Base-by-base conservation (phyloP, 805 yeast genomes). In the Starmerella stellata region DNA sequence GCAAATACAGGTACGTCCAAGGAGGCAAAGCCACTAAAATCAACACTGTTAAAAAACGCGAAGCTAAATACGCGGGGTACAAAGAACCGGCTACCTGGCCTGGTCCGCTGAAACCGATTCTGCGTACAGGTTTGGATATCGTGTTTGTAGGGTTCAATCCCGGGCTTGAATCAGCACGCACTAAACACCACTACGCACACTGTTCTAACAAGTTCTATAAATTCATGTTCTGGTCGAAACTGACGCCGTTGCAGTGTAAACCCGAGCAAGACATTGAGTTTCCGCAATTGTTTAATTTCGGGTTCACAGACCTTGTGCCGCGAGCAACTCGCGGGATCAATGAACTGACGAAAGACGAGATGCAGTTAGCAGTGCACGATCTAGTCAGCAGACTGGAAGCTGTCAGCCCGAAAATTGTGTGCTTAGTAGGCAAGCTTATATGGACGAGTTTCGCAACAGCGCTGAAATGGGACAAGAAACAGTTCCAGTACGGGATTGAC, bases 71-170 rank as follows among this genome's bases (percentile, higher is more conserved):
- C 28, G 33, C 16, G 29, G 30, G 30, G 21, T 18, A 19, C 18
- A 30, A 13, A n/a, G 32, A 5, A 15, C 16, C 14, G 9, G 19
- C 16, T 13, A 15, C 32, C 5, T 44, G 50, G 50, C 37, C 40
- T 11, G 51, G 48, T 7, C 49, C 51, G 9, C 38, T 52, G 28
- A 47, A 51, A 20, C 55, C 52, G 1, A 20, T 58, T 3, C 49
- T 58, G 1, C 29, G 38, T 17, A 52, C 55, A 1, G 53, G 52
- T 4, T 48, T 69, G 19, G 46, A 47, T 4, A 50, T 75, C 1
- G 62, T 78, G 3, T 77, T 78, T 47, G 63, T 77, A 3, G 90
- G 90, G 1, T 75, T 65, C 59, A 78, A 78, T 48, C 90, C 90
- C 0, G 79, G 85, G 2, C 54, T 72, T 3, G 65, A 64, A 48